These are phyloP conservation scores for Porphyrellus cyaneotinctus DNA, from an alignment of 768 basidiomycete species.

Conservation along the genomic window DNA sequence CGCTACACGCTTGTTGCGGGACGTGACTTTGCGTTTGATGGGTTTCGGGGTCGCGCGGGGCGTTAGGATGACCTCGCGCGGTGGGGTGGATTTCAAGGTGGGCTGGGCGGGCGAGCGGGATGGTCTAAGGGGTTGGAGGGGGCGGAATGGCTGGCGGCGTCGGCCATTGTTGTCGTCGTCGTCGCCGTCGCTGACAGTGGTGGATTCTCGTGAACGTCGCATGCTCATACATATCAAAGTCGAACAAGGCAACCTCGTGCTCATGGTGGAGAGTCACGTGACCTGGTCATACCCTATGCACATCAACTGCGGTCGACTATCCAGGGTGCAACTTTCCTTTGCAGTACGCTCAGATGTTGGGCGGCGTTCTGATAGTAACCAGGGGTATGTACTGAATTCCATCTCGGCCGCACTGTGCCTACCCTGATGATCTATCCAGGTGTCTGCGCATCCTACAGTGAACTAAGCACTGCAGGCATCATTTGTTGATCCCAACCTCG, in stretches of 20 bases:
- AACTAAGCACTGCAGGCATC: too few species aligned
- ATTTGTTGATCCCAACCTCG: too few species aligned
- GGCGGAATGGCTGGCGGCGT: constrained; percentile 17
- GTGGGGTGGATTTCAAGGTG: constrained; percentile 61
- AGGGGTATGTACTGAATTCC: too few species aligned
- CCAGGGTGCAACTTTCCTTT: too few species aligned
- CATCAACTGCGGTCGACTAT: too few species aligned
- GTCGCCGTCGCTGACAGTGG: constrained; percentile 3
- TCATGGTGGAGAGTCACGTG: constrained; percentile 12
- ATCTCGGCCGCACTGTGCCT: too few species aligned
- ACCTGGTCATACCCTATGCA: too few species aligned
- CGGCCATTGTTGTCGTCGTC: not conserved
- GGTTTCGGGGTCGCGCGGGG: constrained; percentile 34
- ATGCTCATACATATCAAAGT: constrained; percentile 20
- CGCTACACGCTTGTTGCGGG: constrained; percentile 20
- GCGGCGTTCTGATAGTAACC: too few species aligned
- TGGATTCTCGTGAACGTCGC: constrained; percentile 11
- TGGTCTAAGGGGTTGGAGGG: constrained; percentile 9
- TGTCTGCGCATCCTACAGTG: too few species aligned
- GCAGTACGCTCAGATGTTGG: too few species aligned
- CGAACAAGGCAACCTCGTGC: constrained; percentile 4
- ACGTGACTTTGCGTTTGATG: constrained; percentile 34
- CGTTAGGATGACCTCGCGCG: constrained; percentile 52
- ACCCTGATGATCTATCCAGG: too few species aligned
- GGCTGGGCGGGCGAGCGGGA: constrained; percentile 41